phyloP scores from a whole-genome alignment of 805 yeast genomes.

The Isabelozyma pseudorhagii region DNA sequence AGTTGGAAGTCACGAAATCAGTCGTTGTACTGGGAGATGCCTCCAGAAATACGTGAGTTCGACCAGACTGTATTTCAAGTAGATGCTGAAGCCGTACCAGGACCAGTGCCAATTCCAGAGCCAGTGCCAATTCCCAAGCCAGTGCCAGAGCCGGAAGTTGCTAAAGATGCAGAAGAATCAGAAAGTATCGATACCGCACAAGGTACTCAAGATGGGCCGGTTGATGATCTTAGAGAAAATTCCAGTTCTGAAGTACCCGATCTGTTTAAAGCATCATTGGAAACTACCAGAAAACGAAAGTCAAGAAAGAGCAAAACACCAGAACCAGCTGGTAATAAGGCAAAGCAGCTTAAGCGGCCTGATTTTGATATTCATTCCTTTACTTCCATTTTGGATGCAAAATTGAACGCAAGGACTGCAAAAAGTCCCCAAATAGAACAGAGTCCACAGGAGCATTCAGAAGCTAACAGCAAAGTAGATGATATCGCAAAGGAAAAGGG shows the following conservation, averaged over 20 bases:
- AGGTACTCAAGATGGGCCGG: not conserved
- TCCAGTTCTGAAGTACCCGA: not conserved
- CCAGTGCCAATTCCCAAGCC: not conserved
- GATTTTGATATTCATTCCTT: slow-evolving; percentile 21
- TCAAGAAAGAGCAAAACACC: slow-evolving; percentile 1
- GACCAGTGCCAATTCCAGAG: not conserved
- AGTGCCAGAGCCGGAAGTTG: not conserved
- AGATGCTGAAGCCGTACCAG: not conserved
- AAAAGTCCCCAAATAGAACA: slow-evolving; percentile 4
- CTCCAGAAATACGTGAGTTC: not conserved
- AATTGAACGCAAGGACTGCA: slow-evolving; percentile 1
- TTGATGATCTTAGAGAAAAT: not conserved
- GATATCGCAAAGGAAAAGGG: too few relatives aligned
- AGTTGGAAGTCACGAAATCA: slow-evolving; percentile 6
- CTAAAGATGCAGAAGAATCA: not conserved
- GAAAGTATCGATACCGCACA: too few relatives aligned
- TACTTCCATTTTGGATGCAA: slow-evolving; percentile 21
- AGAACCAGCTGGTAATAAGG: not conserved
- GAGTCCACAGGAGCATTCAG: slow-evolving; percentile 1
- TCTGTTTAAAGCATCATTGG: too few relatives aligned
- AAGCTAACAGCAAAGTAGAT: not conserved
- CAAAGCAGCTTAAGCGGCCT: slow-evolving; percentile 5
- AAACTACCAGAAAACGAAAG: not conserved
- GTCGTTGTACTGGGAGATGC: not conserved
- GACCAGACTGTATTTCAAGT: not conserved